These are phyloP conservation scores for Cylindrotheca closterium DNA, from an alignment of 108 stramenopile genomes.

Conservation along the genomic window DNA sequence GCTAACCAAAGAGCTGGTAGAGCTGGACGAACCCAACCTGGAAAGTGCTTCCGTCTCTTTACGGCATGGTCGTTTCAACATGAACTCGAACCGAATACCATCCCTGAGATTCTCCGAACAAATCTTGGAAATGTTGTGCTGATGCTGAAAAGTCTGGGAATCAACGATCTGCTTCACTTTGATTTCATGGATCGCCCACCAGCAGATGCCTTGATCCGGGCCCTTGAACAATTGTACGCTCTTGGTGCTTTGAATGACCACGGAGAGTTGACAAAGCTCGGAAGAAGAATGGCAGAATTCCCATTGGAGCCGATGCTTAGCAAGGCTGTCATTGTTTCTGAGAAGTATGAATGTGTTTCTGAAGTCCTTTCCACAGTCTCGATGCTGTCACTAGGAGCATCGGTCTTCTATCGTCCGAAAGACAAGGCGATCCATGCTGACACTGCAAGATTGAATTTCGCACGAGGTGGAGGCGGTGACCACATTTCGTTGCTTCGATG, in stretches of 20 bases:
- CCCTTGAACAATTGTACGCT: conserved; percentile 97
- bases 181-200: conserved; percentile 99
- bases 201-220: conserved; percentile 93
- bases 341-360: conserved; percentile 91
- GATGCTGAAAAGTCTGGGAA: conserved; percentile 97
- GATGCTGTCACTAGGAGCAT: conserved; percentile 93
- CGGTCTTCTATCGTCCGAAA: conserved; percentile 96
- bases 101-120: conserved; percentile 97
- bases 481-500: conserved; percentile 89
- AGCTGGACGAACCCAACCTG: conserved; percentile 94
- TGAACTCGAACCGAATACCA: conserved; percentile 96
- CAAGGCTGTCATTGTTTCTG: conserved; percentile 93
- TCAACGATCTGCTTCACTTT: conserved; percentile 96
- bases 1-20: conserved; percentile 94
- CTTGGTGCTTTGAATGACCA: conserved; percentile 98
- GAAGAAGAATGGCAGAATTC: conserved; percentile 98
- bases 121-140: conserved; percentile 99
- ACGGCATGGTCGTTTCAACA: conserved; percentile 97
- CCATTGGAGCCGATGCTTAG: conserved; percentile 98
- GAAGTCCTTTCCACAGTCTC: conserved; percentile 93
- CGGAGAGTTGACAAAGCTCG: conserved; percentile 98
- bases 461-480: conserved; percentile 97
- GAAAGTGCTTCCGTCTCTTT: conserved; percentile 99
- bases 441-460: conserved; percentile 95
- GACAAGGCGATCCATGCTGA: conserved; percentile 98